Evolutionary conservation across 2,329 filamentous ascomycete genomes (phyloP).

Genomic region (Magnaporthales sp.): DNA sequence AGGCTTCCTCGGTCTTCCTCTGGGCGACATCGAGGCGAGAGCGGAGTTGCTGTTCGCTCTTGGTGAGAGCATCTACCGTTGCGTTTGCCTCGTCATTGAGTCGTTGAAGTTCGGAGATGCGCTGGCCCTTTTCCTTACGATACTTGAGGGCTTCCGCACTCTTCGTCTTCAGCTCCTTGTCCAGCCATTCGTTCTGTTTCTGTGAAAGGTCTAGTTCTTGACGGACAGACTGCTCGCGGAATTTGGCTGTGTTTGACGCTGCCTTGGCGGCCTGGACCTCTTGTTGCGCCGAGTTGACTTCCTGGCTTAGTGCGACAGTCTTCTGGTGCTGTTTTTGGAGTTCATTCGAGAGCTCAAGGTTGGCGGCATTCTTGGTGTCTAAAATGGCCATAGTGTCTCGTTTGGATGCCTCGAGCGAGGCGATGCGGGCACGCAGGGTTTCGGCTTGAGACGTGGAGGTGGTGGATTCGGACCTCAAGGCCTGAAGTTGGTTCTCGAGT

Average conservation of each 20-base stretch:
- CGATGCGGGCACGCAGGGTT: conserved; percentile 71
- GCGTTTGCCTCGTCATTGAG: conserved; percentile 78
- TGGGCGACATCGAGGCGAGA: conserved; percentile 76
- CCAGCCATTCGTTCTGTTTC: conserved; percentile 88
- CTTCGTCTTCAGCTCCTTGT: conserved; percentile 86
- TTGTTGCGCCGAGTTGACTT: conserved; percentile 75
- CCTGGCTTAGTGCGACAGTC: conserved; percentile 72
- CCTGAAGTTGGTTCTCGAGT: conserved; percentile 74
- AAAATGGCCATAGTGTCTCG: conserved; percentile 83
- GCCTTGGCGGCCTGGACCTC: conserved; percentile 75
- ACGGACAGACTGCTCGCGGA: conserved; percentile 80
- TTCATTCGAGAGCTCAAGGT: conserved; percentile 79
- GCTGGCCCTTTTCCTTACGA: conserved; percentile 88
- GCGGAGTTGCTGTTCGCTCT: conserved; percentile 72
- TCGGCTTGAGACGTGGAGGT: conserved; percentile 68
- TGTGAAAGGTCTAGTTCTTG: conserved; percentile 86
- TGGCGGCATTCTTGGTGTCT: conserved; percentile 79
- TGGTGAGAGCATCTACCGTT: conserved; percentile 66
- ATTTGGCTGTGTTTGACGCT: conserved; percentile 71
- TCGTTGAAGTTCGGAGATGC: conserved; percentile 80
- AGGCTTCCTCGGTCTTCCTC: conserved; percentile 76
- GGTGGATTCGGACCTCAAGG: conserved; percentile 65
- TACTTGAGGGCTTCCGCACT: conserved; percentile 79
- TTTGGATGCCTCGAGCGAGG: conserved; percentile 83
- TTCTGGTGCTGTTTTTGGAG: conserved; percentile 84